phyloP scores from a whole-genome alignment of 495 filamentous ascomycete genomes.

The Neurospora sp. region DNA sequence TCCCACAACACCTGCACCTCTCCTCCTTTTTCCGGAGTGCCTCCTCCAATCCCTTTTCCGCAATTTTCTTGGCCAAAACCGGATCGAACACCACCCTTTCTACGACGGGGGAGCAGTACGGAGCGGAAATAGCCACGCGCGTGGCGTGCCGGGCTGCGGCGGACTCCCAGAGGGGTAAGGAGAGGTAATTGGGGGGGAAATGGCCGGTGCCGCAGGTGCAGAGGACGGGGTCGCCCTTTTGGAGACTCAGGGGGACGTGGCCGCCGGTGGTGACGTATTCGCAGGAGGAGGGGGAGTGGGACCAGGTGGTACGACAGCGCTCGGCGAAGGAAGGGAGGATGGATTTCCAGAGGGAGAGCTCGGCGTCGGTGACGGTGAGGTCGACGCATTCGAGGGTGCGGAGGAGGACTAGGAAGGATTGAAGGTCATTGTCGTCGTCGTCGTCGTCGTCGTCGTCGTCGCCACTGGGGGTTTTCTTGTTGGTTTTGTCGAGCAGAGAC shows the following conservation, averaged over 20 bases:
- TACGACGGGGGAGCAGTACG: conserved; percentile 19
- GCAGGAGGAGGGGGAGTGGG: conserved; percentile 32
- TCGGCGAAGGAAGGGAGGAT: conserved; percentile 39
- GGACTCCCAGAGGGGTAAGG: conserved; percentile 23
- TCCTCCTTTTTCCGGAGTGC: background rate
- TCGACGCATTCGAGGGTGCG: conserved; percentile 14
- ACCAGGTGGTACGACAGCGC: conserved; percentile 43
- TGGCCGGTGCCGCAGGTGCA: conserved; percentile 28
- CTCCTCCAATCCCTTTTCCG: background rate
- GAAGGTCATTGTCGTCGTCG: conserved; percentile 1
- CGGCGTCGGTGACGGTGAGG: conserved; percentile 29
- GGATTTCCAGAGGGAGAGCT: conserved; percentile 42
- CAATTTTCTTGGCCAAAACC: background rate
- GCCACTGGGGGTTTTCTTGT: background rate
- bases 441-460: too few relatives aligned
- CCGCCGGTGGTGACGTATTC: conserved; percentile 31
- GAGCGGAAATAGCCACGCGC: conserved; percentile 28
- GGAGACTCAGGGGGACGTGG: conserved; percentile 18
- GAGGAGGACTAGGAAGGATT: conserved; percentile 20
- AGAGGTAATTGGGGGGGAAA: conserved; percentile 19
- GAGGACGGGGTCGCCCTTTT: conserved; percentile 18
- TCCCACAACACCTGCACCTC: conserved; percentile 21
- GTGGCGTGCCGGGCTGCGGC: conserved; percentile 13
- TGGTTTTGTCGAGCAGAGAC: conserved; percentile 3
- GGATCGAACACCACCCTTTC: conserved; percentile 19